Evolutionary conservation across 2,329 filamentous ascomycete genomes (phyloP), one percentile per base, ranked within the genome.

Genomic region (Aspergillus brasiliensis): DNA sequence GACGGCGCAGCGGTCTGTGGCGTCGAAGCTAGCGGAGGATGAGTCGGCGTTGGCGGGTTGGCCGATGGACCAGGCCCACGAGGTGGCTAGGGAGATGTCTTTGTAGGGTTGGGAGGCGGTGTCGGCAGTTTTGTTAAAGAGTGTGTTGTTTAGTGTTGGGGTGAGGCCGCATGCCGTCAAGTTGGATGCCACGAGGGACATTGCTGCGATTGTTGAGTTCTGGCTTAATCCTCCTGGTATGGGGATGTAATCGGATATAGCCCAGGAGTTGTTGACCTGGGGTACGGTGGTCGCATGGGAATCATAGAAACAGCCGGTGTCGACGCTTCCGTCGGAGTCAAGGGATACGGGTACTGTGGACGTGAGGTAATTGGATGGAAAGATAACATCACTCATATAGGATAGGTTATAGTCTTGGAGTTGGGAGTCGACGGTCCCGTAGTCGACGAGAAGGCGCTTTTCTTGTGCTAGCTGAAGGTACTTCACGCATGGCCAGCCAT

Each of bases 401-500:
- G 69, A 71, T n/a, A 83, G 78, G 64, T 88, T 79, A 67, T 89
- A 89, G 2, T 66, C 71, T 8, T 69, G 63, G 77, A 89, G 83
- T 57, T 88, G 83, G 2, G 83, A 73, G 68, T 87, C 86, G 5
- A 88, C 70, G 0, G 70, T 75, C 1, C 86, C 86, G 69, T 84
- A 86, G 38, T 81, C 80, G 8, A 84, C 70, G 2, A 89, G 67
- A 2, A 89, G 65, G 31, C 87, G 78, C 63, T 81, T 81, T n/a
- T 79, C 78, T 49, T 80, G 75, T 2, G 78, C 76, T 47, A 88
- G 79, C 64, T 86, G 84, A 34, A 88, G 72, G 64, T 81, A 86
- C 19, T 81, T 79, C 64, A 85, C 82, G n/a, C 81, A 83, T 0
- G 87, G 87, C 87, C 87, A 90, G 10, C 87, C 87, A 72, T 87